These are phyloP conservation scores for Fusarium miscanthi DNA, from an alignment of 2,329 filamentous ascomycete species.

Conservation along the genomic window DNA sequence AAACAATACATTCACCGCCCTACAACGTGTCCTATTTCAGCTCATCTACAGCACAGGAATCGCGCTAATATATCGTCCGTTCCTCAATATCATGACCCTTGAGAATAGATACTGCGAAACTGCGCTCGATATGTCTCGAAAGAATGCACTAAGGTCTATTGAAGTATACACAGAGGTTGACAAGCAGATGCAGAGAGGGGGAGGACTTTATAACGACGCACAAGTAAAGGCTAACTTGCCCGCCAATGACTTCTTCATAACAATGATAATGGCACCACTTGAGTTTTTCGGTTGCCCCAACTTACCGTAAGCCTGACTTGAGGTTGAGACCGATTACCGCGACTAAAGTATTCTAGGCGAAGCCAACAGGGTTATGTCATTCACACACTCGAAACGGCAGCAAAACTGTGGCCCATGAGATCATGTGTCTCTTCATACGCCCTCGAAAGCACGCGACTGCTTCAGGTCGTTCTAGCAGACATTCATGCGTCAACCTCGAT, in stretches of 20 bases:
- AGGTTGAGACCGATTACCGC: rapidly evolving
- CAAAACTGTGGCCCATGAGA: slow-evolving; percentile 7
- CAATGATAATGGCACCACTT: slow-evolving; percentile 4
- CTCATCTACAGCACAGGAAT: slow-evolving; percentile 20
- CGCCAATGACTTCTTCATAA: slow-evolving; percentile 12
- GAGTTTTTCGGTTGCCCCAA: slow-evolving; percentile 15
- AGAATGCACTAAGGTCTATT: slow-evolving; percentile 10
- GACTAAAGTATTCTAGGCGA: not conserved
- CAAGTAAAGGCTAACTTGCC: not conserved
- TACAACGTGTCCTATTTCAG: slow-evolving; percentile 20
- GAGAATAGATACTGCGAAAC: not conserved
- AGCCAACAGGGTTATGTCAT: not conserved
- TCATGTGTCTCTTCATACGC: not conserved
- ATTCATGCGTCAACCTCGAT: not conserved
- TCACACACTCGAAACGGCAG: not conserved
- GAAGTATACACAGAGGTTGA: slow-evolving; percentile 24
- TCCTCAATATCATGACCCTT: not conserved
- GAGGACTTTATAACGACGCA: slow-evolving; percentile 9
- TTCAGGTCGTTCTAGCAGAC: not conserved
- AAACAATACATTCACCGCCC: not conserved
- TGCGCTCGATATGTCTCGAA: slow-evolving; percentile 10
- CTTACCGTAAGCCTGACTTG: not conserved
- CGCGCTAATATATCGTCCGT: slow-evolving; percentile 15
- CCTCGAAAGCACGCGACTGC: not conserved
- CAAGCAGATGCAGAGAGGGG: slow-evolving; percentile 16